phyloP scores from a whole-genome alignment of 73 alveolate genomes.

The Uronychia setigera region DNA sequence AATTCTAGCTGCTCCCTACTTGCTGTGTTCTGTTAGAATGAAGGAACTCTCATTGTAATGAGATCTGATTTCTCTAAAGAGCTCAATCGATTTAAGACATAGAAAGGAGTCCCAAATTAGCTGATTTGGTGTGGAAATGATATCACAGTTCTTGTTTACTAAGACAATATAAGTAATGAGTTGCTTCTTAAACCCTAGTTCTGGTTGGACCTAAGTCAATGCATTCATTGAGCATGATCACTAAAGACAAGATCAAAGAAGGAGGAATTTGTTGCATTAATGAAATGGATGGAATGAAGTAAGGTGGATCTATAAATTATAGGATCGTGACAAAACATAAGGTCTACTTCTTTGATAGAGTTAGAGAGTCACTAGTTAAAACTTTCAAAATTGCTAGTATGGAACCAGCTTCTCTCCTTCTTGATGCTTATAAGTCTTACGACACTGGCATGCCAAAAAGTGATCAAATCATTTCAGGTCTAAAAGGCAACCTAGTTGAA shows the following conservation, averaged over 20 bases:
- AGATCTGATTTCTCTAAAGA: slow-evolving; percentile 37
- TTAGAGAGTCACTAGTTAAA: slow-evolving; percentile 29
- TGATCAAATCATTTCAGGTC: slow-evolving; percentile 64
- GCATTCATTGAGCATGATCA: slow-evolving; percentile 9
- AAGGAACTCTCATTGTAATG: slow-evolving; percentile 41
- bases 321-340: slow-evolving; percentile 40
- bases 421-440: slow-evolving; percentile 56
- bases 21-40: slow-evolving; percentile 44
- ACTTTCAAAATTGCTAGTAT: slow-evolving; percentile 54
- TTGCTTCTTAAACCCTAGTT: not conserved
- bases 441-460: slow-evolving; percentile 51
- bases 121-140: slow-evolving; percentile 67
- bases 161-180: slow-evolving; percentile 20
- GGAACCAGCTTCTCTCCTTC: slow-evolving; percentile 50
- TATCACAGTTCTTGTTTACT: slow-evolving; percentile 46
- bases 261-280: slow-evolving; percentile 37
- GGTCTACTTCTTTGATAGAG: slow-evolving; percentile 61
- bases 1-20: slow-evolving; percentile 40
- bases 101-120: slow-evolving; percentile 31
- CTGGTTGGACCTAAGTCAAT: slow-evolving; percentile 52
- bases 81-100: slow-evolving; percentile 46
- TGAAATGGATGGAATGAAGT: slow-evolving; percentile 59
- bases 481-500: slow-evolving; percentile 34
- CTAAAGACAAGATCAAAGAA: slow-evolving; percentile 10
- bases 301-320: not conserved